Evolutionary conservation across 2,329 filamentous ascomycete species (phyloP).

Genomic region (Phaeomoniella chlamydospora): DNA sequence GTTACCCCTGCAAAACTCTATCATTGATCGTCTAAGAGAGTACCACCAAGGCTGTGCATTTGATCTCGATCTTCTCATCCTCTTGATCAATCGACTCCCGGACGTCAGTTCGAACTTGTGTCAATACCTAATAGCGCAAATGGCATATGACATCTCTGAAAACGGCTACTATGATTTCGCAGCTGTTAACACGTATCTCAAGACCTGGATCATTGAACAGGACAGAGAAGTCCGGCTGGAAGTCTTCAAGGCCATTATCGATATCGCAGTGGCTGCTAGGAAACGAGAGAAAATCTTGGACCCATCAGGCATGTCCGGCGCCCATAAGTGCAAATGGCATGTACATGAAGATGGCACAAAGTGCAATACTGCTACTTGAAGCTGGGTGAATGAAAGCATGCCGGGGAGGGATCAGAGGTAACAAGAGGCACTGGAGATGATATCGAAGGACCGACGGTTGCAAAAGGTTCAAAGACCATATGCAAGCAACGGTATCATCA

Average conservation of each 20-base stretch:
- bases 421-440: no score
- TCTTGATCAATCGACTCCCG: constrained; percentile 6
- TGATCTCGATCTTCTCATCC: constrained; percentile 9
- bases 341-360: neutral
- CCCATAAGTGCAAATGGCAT: neutral
- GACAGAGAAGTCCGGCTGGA: constrained; percentile 4
- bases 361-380: no score
- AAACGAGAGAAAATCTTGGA: neutral
- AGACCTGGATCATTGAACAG: constrained; percentile 4
- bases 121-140: constrained; percentile 10
- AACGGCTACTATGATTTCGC: constrained; percentile 6
- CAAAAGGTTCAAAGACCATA: no score
- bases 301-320: neutral
- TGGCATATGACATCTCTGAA: constrained; percentile 8
- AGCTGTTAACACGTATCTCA: constrained; percentile 4
- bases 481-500: no score
- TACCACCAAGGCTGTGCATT: constrained; percentile 6
- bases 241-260: constrained; percentile 6
- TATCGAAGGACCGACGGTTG: no score
- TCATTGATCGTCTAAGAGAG: constrained; percentile 8
- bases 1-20: constrained; percentile 7
- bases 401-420: no score
- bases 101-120: constrained; percentile 6
- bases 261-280: constrained; percentile 3
- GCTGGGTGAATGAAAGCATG: no score